Evolutionary conservation across 2,329 filamentous ascomycete genomes (phyloP).

Genomic region (Penicillium sp.): DNA sequence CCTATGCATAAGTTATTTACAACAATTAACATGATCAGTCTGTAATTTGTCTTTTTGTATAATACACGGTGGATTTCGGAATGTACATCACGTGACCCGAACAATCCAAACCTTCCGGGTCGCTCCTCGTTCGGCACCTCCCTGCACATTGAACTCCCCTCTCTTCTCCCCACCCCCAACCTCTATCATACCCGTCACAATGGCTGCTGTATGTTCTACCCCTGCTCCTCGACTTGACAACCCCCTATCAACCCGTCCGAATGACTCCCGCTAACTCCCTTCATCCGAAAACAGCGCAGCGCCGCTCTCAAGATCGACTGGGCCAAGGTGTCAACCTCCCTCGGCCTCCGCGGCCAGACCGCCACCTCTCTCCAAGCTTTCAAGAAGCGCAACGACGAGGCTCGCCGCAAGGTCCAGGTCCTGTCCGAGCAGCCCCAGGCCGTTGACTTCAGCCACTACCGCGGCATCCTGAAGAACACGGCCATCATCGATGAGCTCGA

Average conservation of each 20-base stretch:
- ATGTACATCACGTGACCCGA: conserved; percentile 34
- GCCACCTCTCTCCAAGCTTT: conserved; percentile 87
- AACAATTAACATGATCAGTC: not conserved
- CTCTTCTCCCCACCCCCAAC: conserved; percentile 31
- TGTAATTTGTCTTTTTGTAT: not conserved
- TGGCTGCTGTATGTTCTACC: conserved; percentile 43
- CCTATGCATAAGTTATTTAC: not conserved
- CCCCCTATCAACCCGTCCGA: not conserved
- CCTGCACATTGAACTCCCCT: conserved; percentile 37
- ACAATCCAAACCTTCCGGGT: conserved; percentile 42
- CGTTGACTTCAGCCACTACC: conserved; percentile 94
- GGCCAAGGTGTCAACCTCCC: conserved; percentile 88
- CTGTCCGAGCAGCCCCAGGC: conserved; percentile 81
- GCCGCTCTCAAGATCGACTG: conserved; percentile 99
- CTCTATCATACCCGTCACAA: conserved; percentile 37
- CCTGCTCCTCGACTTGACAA: not conserved
- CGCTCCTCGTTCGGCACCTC: conserved; percentile 38
- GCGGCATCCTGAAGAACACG: conserved; percentile 89
- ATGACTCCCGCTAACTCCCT: conserved; percentile 26
- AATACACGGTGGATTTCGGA: conserved; percentile 9
- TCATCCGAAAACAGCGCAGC: conserved; percentile 68
- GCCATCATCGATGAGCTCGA: conserved; percentile 95
- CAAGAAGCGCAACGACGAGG: conserved; percentile 99
- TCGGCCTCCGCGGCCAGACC: conserved; percentile 94
- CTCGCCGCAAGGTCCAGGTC: conserved; percentile 83